Evolutionary conservation across 2,329 filamentous ascomycete genomes (phyloP).

Genomic region (Ophiostoma ulmi): DNA sequence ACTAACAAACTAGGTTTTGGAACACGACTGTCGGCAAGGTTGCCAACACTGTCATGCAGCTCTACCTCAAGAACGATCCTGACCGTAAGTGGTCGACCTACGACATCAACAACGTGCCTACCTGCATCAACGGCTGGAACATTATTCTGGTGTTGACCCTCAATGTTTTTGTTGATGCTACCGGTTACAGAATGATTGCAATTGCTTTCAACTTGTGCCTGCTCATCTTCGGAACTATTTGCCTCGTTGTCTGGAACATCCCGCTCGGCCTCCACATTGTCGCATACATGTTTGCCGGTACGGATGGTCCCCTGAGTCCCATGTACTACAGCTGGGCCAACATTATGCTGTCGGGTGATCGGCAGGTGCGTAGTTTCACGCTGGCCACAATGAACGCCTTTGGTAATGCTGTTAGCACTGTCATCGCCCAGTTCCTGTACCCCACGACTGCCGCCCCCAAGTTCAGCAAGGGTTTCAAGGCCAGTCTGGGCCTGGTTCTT

Average conservation of each 20-base stretch:
- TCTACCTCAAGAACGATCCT: constrained; percentile 31
- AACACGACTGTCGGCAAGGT: constrained; percentile 21
- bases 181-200: constrained; percentile 33
- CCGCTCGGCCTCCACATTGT: constrained; percentile 34
- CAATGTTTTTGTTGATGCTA: constrained; percentile 34
- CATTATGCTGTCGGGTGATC: constrained; percentile 27
- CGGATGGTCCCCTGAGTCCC: constrained; percentile 36
- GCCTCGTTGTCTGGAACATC: constrained; percentile 34
- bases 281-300: constrained; percentile 36
- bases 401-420: constrained; percentile 32
- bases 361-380: constrained; percentile 30
- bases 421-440: constrained; percentile 36
- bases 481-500: constrained; percentile 29
- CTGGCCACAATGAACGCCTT: constrained; percentile 32
- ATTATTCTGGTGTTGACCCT: constrained; percentile 30
- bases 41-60: constrained; percentile 30
- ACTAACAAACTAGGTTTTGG: constrained; percentile 20
- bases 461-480: constrained; percentile 32
- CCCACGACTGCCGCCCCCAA: constrained; percentile 34
- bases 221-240: constrained; percentile 34
- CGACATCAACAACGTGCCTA: constrained; percentile 33
- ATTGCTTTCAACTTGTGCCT: constrained; percentile 28
- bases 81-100: constrained; percentile 32
- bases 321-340: constrained; percentile 32
- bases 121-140: constrained; percentile 33